Evolutionary conservation across 371 early-diverging fungal species (phyloP).

Genomic region (Mucor irregularis): DNA sequence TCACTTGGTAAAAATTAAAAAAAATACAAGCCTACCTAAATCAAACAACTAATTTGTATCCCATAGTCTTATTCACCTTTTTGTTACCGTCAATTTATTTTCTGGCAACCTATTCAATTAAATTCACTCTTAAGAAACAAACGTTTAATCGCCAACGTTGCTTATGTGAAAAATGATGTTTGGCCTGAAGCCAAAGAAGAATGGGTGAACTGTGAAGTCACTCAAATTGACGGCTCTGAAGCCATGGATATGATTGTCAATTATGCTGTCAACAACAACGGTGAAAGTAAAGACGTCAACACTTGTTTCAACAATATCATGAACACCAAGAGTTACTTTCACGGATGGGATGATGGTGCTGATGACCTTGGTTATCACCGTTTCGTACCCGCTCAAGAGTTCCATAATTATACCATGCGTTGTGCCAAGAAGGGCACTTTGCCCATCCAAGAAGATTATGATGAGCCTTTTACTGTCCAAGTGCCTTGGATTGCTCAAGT

Average conservation of each 20-base stretch:
- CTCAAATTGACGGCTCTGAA: constrained; percentile 46
- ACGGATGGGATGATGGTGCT: constrained; percentile 58
- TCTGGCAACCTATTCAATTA: constrained; percentile 56
- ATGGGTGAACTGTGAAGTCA: constrained; percentile 52
- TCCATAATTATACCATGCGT: constrained; percentile 45
- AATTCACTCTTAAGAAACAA: constrained; percentile 45
- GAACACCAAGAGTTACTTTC: constrained; percentile 56
- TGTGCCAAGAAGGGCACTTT: constrained; percentile 44
- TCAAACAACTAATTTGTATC: not conserved
- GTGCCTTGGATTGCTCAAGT: constrained; percentile 55
- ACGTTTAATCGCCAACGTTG: constrained; percentile 45
- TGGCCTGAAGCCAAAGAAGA: constrained; percentile 49
- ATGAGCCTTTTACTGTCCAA: constrained; percentile 48
- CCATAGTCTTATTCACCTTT: constrained; percentile 48
- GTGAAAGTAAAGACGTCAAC: constrained; percentile 55
- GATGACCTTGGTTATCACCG: constrained; percentile 58
- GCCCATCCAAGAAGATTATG: constrained; percentile 42
- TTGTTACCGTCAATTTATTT: constrained; percentile 53
- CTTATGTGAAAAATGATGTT: constrained; percentile 50
- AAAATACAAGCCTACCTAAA: not conserved
- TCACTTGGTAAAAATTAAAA: constrained; percentile 36
- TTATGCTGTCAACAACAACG: constrained; percentile 57
- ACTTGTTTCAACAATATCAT: constrained; percentile 55
- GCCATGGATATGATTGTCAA: constrained; percentile 54
- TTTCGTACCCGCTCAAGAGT: constrained; percentile 53